Percentiles rank a stretch among this genome's conserved stretches.
These are phyloP conservation scores for Colletotrichum tabaci DNA, from an alignment of 2,329 filamentous ascomycete genomes.

Conservation along the genomic window DNA sequence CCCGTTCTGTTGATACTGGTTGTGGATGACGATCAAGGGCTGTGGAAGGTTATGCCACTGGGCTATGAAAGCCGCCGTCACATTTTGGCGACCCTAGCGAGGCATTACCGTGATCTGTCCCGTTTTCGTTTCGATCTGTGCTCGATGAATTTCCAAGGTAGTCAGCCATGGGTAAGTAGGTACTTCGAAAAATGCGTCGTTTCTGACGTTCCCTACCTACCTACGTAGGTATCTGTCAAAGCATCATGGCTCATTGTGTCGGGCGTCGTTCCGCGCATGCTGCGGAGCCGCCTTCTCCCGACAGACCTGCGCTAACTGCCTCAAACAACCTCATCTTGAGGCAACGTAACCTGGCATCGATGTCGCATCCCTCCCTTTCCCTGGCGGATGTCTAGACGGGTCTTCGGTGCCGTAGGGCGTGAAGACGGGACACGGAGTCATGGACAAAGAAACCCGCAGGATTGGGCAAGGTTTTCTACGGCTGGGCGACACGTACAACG, in stretches of 20 bases:
- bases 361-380: not conserved
- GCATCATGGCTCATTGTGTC: not conserved
- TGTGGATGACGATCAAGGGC: too few species aligned
- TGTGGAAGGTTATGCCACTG: too few species aligned
- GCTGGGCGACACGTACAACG: not conserved
- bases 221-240: not conserved
- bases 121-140: not conserved
- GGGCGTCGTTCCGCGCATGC: not conserved
- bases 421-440: not conserved
- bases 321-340: slow-evolving; percentile 16
- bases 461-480: not conserved
- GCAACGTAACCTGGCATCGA: slow-evolving; percentile 14
- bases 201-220: not conserved
- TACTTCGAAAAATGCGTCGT: not conserved
- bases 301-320: not conserved
- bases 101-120: not conserved
- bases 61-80: not conserved
- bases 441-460: not conserved
- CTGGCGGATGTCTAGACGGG: not conserved
- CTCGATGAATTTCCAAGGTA: not conserved
- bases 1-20: not conserved
- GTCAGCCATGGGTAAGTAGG: not conserved
- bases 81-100: not conserved
- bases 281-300: slow-evolving; percentile 39
- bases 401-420: not conserved